These are phyloP conservation scores for Albugo candida DNA, from an alignment of 352 stramenopile genomes.

Conservation along the genomic window DNA sequence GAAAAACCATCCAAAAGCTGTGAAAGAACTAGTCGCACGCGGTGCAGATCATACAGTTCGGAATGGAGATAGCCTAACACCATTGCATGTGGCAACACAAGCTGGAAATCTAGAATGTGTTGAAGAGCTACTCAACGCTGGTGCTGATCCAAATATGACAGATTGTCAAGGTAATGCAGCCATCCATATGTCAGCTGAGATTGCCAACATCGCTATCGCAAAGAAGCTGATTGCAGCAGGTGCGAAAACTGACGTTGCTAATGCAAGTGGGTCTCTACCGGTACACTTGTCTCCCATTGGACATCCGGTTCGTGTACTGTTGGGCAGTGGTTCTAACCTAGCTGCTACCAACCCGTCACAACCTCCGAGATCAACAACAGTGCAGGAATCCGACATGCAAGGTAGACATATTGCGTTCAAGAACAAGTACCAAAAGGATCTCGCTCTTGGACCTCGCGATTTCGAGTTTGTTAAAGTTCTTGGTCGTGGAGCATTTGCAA, in stretches of 20 bases:
- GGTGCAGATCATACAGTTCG: constrained; percentile 39
- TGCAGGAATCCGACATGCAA: constrained; percentile 42
- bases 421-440: constrained; percentile 78
- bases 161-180: constrained; percentile 68
- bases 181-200: constrained; percentile 65
- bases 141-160: constrained; percentile 56
- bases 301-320: constrained; percentile 62
- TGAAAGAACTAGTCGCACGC: constrained; percentile 49
- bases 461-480: constrained; percentile 79
- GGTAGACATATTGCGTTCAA: constrained; percentile 75
- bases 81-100: constrained; percentile 54
- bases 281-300: constrained; percentile 74
- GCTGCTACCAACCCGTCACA: constrained; percentile 52
- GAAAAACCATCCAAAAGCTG: constrained; percentile 57
- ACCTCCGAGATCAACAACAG: constrained; percentile 24
- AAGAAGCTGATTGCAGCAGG: constrained; percentile 59
- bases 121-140: constrained; percentile 47
- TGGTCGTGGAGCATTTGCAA: constrained; percentile 61
- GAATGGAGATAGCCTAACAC: constrained; percentile 66
- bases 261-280: constrained; percentile 59
- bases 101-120: constrained; percentile 50
- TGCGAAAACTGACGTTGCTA: constrained; percentile 48
- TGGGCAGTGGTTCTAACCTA: constrained; percentile 46
- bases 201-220: constrained; percentile 52
- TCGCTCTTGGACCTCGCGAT: constrained; percentile 59